Conservation (phyloP, 176 grass and related monocot genomes). For the Typha latifolia region DNA sequence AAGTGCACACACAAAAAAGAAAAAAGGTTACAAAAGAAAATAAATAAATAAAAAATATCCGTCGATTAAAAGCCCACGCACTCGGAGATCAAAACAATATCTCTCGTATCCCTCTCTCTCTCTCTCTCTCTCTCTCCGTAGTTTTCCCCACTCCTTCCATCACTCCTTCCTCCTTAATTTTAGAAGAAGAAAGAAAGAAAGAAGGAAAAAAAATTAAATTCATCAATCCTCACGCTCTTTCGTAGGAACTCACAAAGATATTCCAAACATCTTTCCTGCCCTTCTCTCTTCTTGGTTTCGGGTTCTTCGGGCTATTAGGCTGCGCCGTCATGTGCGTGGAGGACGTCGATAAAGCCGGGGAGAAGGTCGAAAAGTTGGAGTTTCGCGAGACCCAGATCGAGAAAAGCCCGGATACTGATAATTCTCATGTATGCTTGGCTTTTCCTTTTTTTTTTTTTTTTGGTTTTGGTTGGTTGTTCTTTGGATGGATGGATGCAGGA, state of each 20-base stretch:
- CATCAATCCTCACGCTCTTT: background rate
- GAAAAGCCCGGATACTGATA: constrained; percentile 30
- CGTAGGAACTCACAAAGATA: constrained; percentile 2
- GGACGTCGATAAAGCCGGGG: constrained; percentile 40
- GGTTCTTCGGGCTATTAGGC: background rate
- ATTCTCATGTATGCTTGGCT: constrained; percentile 26
- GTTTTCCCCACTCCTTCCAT: background rate
- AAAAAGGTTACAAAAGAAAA: background rate
- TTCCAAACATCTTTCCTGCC: constrained; percentile 27
- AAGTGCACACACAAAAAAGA: background rate
- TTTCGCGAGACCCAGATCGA: constrained; percentile 32
- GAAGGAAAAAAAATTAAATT: background rate
- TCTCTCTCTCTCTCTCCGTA: background rate
- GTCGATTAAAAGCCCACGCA: background rate
- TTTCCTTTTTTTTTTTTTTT: constrained; percentile 3
- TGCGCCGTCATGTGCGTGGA: constrained; percentile 58
- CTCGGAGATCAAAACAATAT: background rate
- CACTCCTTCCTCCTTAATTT: background rate
- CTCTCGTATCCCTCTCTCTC: no score
- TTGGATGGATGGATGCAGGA: background rate
- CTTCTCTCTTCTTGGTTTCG: constrained; percentile 10
- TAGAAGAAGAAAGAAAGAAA: no score
- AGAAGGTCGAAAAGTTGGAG: constrained; percentile 29
- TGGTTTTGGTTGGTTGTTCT: background rate
- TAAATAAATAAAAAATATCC: constrained; percentile 10